Percentiles rank a stretch among this genome's conserved stretches.
These are phyloP conservation scores for Globisporangium polare DNA, from an alignment of 352 stramenopile genomes.

Conservation along the genomic window DNA sequence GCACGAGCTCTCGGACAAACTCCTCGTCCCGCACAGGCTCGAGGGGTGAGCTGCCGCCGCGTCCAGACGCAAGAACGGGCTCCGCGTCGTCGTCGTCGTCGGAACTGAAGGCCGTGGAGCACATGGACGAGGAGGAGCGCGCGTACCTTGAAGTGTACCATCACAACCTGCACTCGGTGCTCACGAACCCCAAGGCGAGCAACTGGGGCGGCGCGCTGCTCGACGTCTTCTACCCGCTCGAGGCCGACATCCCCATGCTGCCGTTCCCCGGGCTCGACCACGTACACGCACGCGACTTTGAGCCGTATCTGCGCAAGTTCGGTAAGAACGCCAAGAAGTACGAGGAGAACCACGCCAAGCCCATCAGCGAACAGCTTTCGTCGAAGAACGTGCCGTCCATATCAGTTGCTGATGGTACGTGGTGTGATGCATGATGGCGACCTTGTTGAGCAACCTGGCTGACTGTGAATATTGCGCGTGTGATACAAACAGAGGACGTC, in stretches of 20 bases:
- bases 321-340: conserved; percentile 61
- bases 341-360: conserved; percentile 72
- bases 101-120: conserved; percentile 25
- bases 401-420: conserved; percentile 64
- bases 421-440: not conserved
- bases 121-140: conserved; percentile 53
- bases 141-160: conserved; percentile 64
- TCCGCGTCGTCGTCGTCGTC: not conserved
- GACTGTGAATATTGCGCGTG: conserved; percentile 1
- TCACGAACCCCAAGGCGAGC: conserved; percentile 72
- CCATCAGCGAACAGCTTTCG: conserved; percentile 78
- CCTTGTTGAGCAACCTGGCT: not conserved
- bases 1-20: conserved; percentile 31
- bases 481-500: conserved; percentile 56
- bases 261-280: conserved; percentile 61
- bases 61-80: conserved; percentile 4
- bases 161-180: conserved; percentile 84
- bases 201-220: conserved; percentile 70
- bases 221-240: conserved; percentile 71
- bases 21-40: conserved; percentile 28
- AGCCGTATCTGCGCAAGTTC: conserved; percentile 72
- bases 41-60: conserved; percentile 5
- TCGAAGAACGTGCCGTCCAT: conserved; percentile 82
- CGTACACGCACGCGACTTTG: conserved; percentile 65
- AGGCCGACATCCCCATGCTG: conserved; percentile 62